Percentiles rank a stretch among this genome's conserved stretches.
Evolutionary conservation across 2,329 filamentous ascomycete genomes (phyloP).

Genomic region (Graphilbum sp.): DNA sequence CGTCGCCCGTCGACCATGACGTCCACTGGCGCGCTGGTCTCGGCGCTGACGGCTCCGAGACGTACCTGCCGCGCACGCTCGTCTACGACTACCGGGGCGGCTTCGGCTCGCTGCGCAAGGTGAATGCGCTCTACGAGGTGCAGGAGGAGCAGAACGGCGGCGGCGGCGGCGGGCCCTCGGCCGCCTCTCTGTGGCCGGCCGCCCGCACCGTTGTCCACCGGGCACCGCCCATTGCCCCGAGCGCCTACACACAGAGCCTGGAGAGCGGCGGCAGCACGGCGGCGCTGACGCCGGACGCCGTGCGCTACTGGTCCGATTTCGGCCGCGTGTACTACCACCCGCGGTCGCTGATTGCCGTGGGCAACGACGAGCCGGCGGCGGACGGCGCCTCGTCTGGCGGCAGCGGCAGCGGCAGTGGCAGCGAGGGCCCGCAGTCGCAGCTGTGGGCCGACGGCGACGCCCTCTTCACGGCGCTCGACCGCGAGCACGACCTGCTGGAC

Average conservation of each 20-base stretch:
- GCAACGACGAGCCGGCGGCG: conserved; percentile 7
- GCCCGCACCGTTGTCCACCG: conserved; percentile 34
- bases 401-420: not conserved
- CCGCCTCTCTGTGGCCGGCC: conserved; percentile 38
- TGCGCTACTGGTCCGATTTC: conserved; percentile 97
- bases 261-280: conserved; percentile 52
- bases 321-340: conserved; percentile 88
- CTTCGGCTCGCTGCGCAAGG: conserved; percentile 75
- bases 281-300: conserved; percentile 45
- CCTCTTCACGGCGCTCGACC: conserved; percentile 56
- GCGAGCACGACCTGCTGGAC: conserved; percentile 74
- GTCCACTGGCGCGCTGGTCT: conserved; percentile 77
- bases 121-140: conserved; percentile 72
- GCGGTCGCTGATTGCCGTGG: conserved; percentile 64
- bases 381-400: not conserved
- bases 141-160: conserved; percentile 14
- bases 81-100: conserved; percentile 92
- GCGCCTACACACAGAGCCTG: conserved; percentile 63
- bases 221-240: conserved; percentile 49
- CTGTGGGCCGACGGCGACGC: conserved; percentile 56
- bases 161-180: conserved; percentile 17
- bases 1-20: conserved; percentile 61
- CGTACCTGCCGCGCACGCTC: conserved; percentile 77
- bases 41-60: conserved; percentile 71
- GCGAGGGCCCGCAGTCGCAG: not conserved